Evolutionary conservation across 345 rosid species (phyloP).

Genomic region (Hibiscus tridactylites): DNA sequence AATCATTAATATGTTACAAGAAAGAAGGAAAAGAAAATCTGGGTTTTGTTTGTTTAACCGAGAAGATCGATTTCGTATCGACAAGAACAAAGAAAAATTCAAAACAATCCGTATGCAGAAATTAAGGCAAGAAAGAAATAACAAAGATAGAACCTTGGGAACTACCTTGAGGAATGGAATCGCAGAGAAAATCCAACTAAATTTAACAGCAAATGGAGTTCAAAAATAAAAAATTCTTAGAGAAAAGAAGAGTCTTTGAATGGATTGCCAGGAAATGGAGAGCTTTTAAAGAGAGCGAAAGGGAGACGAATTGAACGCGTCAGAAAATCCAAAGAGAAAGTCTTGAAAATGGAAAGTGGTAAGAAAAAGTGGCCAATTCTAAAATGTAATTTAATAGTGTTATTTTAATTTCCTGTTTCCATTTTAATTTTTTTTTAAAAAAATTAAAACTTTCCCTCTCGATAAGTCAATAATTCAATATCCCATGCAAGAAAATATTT

Average conservation of each 20-base stretch:
- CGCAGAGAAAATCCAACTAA: neutral
- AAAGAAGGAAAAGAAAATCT: neutral
- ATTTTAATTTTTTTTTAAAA: neutral
- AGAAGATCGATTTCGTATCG: neutral
- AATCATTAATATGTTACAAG: neutral
- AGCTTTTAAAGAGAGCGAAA: neutral
- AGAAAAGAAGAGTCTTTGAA: neutral
- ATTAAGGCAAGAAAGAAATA: neutral
- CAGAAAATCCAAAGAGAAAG: neutral
- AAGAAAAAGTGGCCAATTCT: neutral
- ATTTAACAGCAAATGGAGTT: neutral
- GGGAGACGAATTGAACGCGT: constrained; percentile 3
- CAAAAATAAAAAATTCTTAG: neutral
- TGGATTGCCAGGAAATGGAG: neutral
- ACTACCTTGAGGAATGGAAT: constrained; percentile 10
- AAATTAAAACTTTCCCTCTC: neutral
- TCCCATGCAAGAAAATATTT: neutral
- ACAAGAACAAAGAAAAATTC: neutral
- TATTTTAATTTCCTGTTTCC: neutral
- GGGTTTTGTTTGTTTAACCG: neutral
- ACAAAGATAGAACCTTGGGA: neutral
- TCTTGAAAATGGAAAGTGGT: neutral
- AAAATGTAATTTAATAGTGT: neutral
- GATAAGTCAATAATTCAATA: neutral
- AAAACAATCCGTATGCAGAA: neutral